These are phyloP conservation scores for Tritrichomonas musculus DNA, from an alignment of 208 protist species.

Conservation along the genomic window DNA sequence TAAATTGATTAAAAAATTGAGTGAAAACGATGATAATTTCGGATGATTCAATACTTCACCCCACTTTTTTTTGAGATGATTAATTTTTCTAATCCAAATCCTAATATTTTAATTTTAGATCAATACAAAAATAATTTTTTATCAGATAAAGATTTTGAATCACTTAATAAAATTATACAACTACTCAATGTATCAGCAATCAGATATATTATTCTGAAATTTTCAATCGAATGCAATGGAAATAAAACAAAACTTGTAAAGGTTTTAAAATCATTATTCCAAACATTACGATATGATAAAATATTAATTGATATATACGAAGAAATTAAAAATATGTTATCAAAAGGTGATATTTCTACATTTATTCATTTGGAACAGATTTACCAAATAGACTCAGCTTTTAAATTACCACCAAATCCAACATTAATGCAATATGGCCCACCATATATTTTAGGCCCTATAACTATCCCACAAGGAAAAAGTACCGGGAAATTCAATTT, in stretches of 20 bases:
- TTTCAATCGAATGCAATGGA: neutral
- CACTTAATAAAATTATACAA: conserved; percentile 6
- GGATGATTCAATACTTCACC: too few relatives aligned
- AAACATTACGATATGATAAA: neutral
- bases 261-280: neutral
- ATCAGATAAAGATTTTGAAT: conserved; percentile 3
- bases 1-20: too few relatives aligned
- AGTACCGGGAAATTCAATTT: neutral
- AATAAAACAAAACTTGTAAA: neutral
- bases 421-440: too few relatives aligned
- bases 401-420: neutral
- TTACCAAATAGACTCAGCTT: neutral
- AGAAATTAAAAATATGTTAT: neutral
- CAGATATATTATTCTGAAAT: neutral
- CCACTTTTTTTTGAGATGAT: too few relatives aligned
- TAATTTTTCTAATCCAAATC: too few relatives aligned
- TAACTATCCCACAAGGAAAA: neutral
- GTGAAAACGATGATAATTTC: too few relatives aligned
- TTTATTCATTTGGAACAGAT: neutral
- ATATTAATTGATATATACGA: neutral
- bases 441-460: neutral
- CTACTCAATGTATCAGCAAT: neutral
- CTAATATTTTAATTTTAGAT: too few relatives aligned
- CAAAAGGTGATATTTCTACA: neutral
- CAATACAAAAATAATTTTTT: too few relatives aligned